Conservation (phyloP, 75 land plant genomes). For the Ceratopteris richardii region DNA sequence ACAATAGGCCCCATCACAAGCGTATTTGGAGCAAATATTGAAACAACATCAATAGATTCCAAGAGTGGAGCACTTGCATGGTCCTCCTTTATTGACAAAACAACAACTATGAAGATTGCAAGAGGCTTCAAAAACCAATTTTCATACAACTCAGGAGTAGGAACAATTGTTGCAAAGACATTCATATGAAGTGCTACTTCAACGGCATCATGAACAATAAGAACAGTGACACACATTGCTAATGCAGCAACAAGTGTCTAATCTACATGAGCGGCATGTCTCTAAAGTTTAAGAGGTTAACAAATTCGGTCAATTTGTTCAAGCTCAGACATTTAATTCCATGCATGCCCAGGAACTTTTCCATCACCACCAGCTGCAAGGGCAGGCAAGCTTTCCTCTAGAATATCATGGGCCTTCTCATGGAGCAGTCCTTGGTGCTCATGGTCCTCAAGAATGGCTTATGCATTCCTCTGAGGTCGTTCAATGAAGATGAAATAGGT, state of each 20-base stretch:
- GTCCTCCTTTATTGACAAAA: conserved; percentile 31
- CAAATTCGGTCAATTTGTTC: conserved; percentile 52
- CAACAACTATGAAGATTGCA: conserved; percentile 23
- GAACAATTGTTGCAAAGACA: background rate
- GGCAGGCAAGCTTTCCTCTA: conserved; percentile 7
- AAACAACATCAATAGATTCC: conserved; percentile 30
- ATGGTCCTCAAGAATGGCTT: background rate
- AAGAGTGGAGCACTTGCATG: conserved; percentile 33
- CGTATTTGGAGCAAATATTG: conserved; percentile 25
- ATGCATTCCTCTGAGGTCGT: too few relatives aligned
- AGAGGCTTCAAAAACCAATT: conserved; percentile 29
- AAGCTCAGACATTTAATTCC: conserved; percentile 19
- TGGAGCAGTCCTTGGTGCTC: background rate
- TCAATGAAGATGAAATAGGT: background rate
- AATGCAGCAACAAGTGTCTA: conserved; percentile 25
- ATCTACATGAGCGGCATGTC: conserved; percentile 48
- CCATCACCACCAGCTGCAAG: conserved; percentile 12
- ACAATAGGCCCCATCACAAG: conserved; percentile 15
- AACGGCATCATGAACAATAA: conserved; percentile 22
- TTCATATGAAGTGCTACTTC: conserved; percentile 11
- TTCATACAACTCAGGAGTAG: conserved; percentile 26
- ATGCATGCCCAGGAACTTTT: conserved; percentile 15
- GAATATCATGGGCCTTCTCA: background rate
- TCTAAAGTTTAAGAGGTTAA: conserved; percentile 55
- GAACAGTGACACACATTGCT: conserved; percentile 1